Evolutionary conservation across 495 filamentous ascomycete genomes (phyloP).

Genomic region (Viridothelium virens): DNA sequence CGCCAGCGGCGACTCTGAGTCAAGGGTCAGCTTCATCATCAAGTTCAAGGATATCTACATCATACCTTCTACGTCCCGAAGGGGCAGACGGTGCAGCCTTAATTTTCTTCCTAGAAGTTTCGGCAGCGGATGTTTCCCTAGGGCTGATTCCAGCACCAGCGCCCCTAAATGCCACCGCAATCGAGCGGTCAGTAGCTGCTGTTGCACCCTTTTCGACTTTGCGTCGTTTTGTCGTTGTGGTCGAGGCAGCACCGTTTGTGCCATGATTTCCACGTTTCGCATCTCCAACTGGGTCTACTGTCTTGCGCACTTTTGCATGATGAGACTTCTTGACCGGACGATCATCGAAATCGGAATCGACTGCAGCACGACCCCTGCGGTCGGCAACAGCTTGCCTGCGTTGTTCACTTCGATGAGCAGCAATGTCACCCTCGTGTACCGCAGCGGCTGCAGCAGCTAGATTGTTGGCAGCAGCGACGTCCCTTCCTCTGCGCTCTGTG

Average conservation of each 20-base stretch:
- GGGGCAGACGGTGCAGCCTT: conserved; percentile 9
- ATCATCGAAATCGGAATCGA: conserved; percentile 75
- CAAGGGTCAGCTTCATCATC: background rate
- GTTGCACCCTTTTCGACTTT: conserved; percentile 64
- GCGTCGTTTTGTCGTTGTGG: conserved; percentile 58
- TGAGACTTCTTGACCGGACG: conserved; percentile 50
- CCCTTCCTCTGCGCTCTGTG: conserved; percentile 65
- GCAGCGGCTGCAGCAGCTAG: conserved; percentile 60
- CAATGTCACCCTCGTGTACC: conserved; percentile 67
- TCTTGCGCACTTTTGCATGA: conserved; percentile 56
- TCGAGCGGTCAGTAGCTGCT: conserved; percentile 60
- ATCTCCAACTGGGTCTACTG: conserved; percentile 37
- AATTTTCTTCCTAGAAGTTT: conserved; percentile 45
- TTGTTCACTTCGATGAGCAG: conserved; percentile 66
- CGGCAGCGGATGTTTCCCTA: conserved; percentile 54
- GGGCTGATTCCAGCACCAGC: conserved; percentile 51
- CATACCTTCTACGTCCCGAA: conserved; percentile 25
- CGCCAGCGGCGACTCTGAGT: background rate
- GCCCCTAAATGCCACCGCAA: conserved; percentile 50
- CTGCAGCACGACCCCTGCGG: conserved; percentile 37
- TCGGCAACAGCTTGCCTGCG: conserved; percentile 67
- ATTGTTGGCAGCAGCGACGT: conserved; percentile 60
- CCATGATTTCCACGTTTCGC: conserved; percentile 28
- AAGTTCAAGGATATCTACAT: conserved; percentile 16
- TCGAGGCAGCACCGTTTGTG: conserved; percentile 25